Percentiles rank a stretch among this genome's conserved stretches.
phyloP scores from a whole-genome alignment of 768 basidiomycete genomes.

The Rhizopogon sp. region DNA sequence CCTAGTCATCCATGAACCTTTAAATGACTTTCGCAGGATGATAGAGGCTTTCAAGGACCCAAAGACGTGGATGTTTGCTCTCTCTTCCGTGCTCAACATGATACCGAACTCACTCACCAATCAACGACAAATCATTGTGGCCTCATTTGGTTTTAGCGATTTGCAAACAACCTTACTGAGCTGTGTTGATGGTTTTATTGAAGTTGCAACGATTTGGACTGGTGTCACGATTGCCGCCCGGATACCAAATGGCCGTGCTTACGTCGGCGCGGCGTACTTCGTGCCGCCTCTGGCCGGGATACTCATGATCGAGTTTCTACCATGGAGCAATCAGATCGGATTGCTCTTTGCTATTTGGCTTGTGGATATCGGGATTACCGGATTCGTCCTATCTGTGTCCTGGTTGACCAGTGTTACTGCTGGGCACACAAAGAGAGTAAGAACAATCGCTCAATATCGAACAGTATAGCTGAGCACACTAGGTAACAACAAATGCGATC shows the following conservation, averaged over 20 bases:
- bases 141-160: constrained; percentile 58
- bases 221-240: constrained; percentile 55
- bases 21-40: constrained; percentile 37
- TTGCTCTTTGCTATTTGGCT: constrained; percentile 43
- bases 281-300: constrained; percentile 63
- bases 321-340: constrained; percentile 62
- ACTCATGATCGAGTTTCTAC: constrained; percentile 57
- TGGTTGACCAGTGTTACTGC: constrained; percentile 66
- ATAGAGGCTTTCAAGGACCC: constrained; percentile 63
- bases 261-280: constrained; percentile 52
- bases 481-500: constrained; percentile 52
- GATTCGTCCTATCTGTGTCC: constrained; percentile 54
- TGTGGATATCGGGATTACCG: constrained; percentile 46
- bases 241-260: constrained; percentile 54
- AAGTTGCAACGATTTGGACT: constrained; percentile 66
- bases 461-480: not conserved
- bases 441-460: constrained; percentile 15
- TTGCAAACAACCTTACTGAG: constrained; percentile 67
- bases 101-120: constrained; percentile 71
- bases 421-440: constrained; percentile 69
- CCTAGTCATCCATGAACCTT: no score
- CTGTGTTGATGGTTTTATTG: constrained; percentile 60
- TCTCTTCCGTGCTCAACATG: constrained; percentile 57
- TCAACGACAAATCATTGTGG: constrained; percentile 59
- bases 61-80: constrained; percentile 74